Conservation (phyloP, 2,329 filamentous ascomycete species). For the Lecanoromycetidae sp. region DNA sequence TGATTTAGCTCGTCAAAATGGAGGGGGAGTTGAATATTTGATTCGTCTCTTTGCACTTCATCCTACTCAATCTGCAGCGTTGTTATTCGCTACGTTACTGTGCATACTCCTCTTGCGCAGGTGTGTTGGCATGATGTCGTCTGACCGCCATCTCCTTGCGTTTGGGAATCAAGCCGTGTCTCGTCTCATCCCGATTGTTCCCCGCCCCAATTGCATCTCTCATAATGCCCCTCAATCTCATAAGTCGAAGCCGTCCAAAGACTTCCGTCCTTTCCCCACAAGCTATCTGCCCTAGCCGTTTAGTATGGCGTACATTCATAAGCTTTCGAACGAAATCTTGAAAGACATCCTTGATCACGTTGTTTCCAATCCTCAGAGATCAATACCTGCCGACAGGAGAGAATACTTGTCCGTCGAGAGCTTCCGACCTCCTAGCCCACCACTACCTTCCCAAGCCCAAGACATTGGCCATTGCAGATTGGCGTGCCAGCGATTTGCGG, state of each 20-base stretch:
- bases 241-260: background rate
- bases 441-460: slow-evolving; percentile 30
- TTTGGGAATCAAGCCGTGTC: no score
- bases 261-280: background rate
- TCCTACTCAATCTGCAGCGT: slow-evolving; percentile 12
- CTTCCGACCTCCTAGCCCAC: slow-evolving; percentile 35
- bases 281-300: background rate
- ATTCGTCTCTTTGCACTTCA: slow-evolving; percentile 19
- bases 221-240: background rate
- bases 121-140: slow-evolving; percentile 18
- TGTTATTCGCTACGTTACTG: slow-evolving; percentile 10
- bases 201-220: background rate
- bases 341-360: slow-evolving; percentile 41
- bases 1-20: slow-evolving; percentile 23
- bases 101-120: slow-evolving; percentile 18
- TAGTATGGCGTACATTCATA: slow-evolving; percentile 20
- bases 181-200: no score
- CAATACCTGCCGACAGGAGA: slow-evolving; percentile 39
- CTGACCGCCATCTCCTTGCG: slow-evolving; percentile 13
- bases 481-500: slow-evolving; percentile 31
- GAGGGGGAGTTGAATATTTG: slow-evolving; percentile 13
- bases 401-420: slow-evolving; percentile 45
- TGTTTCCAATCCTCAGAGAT: slow-evolving; percentile 40
- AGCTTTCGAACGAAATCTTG: slow-evolving; percentile 37
- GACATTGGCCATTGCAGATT: slow-evolving; percentile 32